Conservation (phyloP, 805 yeast species). For the Candida stauntonica region DNA sequence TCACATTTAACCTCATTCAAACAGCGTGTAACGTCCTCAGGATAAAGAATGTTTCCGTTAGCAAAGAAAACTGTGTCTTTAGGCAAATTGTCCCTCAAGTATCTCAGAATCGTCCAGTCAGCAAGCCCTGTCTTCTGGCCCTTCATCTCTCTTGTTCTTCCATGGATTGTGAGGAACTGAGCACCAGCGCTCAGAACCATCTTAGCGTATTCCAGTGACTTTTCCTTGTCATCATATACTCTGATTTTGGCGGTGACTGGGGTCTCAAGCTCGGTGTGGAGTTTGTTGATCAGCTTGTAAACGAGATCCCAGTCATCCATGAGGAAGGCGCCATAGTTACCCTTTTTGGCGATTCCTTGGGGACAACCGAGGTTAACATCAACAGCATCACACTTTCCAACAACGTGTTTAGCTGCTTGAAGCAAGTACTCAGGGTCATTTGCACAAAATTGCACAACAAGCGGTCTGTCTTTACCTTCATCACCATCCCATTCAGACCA, state of each 20-base stretch:
- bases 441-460: slow-evolving; percentile 94
- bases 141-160: slow-evolving; percentile 94
- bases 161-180: slow-evolving; percentile 90
- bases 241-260: slow-evolving; percentile 97
- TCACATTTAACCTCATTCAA: slow-evolving; percentile 63
- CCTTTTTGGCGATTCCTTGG: slow-evolving; percentile 93
- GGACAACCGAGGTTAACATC: slow-evolving; percentile 97
- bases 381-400: slow-evolving; percentile 87
- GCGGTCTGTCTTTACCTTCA: slow-evolving; percentile 63
- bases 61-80: slow-evolving; percentile 83
- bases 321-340: slow-evolving; percentile 90
- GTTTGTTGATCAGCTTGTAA: slow-evolving; percentile 59
- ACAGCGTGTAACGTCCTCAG: slow-evolving; percentile 76
- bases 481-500: slow-evolving; percentile 75
- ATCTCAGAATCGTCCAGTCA: slow-evolving; percentile 79
- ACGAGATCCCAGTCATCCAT: slow-evolving; percentile 97
- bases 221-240: slow-evolving; percentile 78
- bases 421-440: slow-evolving; percentile 85
- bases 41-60: slow-evolving; percentile 91
- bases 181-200: slow-evolving; percentile 93
- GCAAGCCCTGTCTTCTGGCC: slow-evolving; percentile 96
- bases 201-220: slow-evolving; percentile 80
- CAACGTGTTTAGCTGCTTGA: slow-evolving; percentile 76
- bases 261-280: slow-evolving; percentile 69
- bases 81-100: slow-evolving; percentile 73